Evolutionary conservation across 306 rosid species (phyloP), one percentile per base, ranked within the genome.

Genomic region (Bauhinia variegata): DNA sequence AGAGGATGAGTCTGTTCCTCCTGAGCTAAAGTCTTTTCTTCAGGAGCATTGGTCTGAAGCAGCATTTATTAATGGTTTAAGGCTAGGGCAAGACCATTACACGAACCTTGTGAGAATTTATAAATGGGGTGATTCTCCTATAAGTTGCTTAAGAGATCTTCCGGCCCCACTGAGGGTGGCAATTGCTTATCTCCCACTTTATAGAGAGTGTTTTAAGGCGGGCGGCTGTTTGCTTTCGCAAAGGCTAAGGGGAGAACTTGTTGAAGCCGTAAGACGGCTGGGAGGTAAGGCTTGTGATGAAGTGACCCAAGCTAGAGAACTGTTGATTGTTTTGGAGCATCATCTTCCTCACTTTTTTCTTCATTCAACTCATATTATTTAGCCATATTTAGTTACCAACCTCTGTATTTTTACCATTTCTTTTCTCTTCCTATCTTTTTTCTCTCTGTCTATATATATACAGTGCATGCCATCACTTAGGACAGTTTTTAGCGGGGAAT

Each of bases 151-250:
- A 55, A 87, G 88, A 75, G 96, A 87, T 82, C 86, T 90, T 82
- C 95, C 96, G 13, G 66, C 82, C 34, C 84, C 95, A 11, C 70
- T 90, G 43, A 85, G 77, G 41, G 73, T 87, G 63, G 88, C 95
- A 11, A 85, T 90, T 50, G 95, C 95, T 51, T 90, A 90, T 71
- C 79, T 90, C 76, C 92, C 91, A 11, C 83, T 90, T 79, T 90
- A 90, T 75, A 82, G 95, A 75, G 92, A 85, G 72, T 83, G 95
- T 73, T 65, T 86, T 52, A 81, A 86, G 72, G 83, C 80, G 18
- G 85, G 89, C 9, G 96, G 96, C 58, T 72, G 85, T 71, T 84
- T 90, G 79, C 73, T 85, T 75, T 78, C 92, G 1, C 96, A 90
- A 72, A 81, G 87, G 77, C 78, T 85, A 34, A 83, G 96, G 78